Conservation (phyloP, 371 early-diverging fungal genomes). For the Mortierella sp. region DNA sequence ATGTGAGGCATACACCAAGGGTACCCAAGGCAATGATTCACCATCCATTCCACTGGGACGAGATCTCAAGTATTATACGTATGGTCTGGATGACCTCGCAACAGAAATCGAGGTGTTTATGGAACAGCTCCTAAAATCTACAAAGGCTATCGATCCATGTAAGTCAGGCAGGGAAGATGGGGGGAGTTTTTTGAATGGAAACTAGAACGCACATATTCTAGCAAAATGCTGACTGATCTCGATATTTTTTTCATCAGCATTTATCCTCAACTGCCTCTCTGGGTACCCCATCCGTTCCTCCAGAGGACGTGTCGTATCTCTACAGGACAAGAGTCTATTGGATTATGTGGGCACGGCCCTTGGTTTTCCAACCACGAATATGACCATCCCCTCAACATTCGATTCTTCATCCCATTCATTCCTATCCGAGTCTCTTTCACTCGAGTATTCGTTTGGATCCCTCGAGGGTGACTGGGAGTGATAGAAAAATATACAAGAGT, state of each 20-base stretch:
- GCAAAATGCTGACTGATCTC: too few species aligned
- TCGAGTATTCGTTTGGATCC: too few species aligned
- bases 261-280: constrained; percentile 8
- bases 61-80: constrained; percentile 39
- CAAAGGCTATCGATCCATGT: constrained; percentile 24
- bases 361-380: constrained; percentile 12
- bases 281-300: constrained; percentile 24
- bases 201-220: too few species aligned
- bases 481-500: too few species aligned
- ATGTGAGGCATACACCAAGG: constrained; percentile 25
- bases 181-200: too few species aligned
- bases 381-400: neutral
- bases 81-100: constrained; percentile 32
- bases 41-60: constrained; percentile 16
- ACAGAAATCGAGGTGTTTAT: constrained; percentile 25
- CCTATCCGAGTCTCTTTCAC: neutral
- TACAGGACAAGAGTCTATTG: constrained; percentile 26
- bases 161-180: constrained; percentile 2
- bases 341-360: constrained; percentile 28
- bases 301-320: constrained; percentile 14
- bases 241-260: constrained; percentile 1
- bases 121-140: constrained; percentile 11
- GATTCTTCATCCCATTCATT: neutral
- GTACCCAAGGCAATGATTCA: constrained; percentile 5
- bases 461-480: too few species aligned